Evolutionary conservation across 2,329 filamentous ascomycete species (phyloP), one percentile per base, ranked within the genome.

Genomic region (Colletotrichum trifolii): DNA sequence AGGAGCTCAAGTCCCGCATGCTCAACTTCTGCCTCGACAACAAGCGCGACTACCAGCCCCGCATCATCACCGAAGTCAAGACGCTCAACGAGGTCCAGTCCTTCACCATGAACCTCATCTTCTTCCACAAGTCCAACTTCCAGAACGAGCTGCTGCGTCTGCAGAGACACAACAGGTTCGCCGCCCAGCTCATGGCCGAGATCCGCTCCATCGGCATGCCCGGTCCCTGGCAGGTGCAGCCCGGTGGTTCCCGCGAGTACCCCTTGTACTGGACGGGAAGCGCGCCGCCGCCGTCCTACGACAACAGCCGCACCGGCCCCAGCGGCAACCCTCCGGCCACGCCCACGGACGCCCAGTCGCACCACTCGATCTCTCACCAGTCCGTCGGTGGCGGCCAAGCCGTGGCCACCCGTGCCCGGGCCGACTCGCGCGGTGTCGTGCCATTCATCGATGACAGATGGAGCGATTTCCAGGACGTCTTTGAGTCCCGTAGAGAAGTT

Each of bases 111-210:
- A 97, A 97, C 77, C 89, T 98, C 61, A 90, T 97, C 73, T 97
- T 97, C 82, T 97, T 97, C 83, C 97, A 97, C 85, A 97, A 97
- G 78, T 93, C 91, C 64, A 97, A 95, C 76, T 97, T 92, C 87
- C 95, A 98, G 75, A 97, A 97, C 74, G 95, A 98, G 75, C 83
- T 96, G 48, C 84, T 97, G 33, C 94, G 95, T 79, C 86, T 98
- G 2, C 92, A 91, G 71, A 88, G 95, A 15, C 92, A 96, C 72
- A 97, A 97, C 83, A 96, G 94, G 75, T 97, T 98, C 77, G 94
- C 96, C 69, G 94, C 91, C 68, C 93, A 96, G 67, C 82, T 98
- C 73, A 97, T 97, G 91, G 83, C 91, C 42, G 88, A 92, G 60
- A 94, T 97, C 82, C 86, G 91, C 67, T 88, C 93, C 60, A 84